A percentile compares a stretch with the other conserved stretches of the same genome.
Evolutionary conservation across 2,329 filamentous ascomycete species (phyloP).

Genomic region (Lachnellula arida): DNA sequence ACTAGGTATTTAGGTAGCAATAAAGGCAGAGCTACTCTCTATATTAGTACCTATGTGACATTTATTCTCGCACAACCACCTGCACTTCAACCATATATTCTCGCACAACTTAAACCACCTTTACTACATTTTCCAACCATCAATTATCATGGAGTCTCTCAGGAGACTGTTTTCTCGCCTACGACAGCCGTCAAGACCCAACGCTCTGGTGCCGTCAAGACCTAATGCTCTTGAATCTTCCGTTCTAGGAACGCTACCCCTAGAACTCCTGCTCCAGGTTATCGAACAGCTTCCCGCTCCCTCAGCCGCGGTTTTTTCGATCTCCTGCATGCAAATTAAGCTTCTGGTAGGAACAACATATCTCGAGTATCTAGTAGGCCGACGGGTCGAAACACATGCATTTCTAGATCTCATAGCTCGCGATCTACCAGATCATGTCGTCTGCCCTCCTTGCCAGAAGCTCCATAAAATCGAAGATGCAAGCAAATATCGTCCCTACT

Average conservation of each 20-base stretch:
- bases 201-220: background rate
- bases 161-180: no score
- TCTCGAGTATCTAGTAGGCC: constrained; percentile 2
- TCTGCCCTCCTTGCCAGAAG: constrained; percentile 9
- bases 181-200: background rate
- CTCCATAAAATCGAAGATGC: constrained; percentile 14
- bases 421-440: constrained; percentile 14
- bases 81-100: no score
- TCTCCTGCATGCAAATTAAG: constrained; percentile 12
- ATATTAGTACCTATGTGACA: no score
- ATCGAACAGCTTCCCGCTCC: constrained; percentile 9
- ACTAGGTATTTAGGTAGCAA: no score
- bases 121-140: no score
- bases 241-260: background rate
- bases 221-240: background rate
- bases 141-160: no score
- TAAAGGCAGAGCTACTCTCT: no score
- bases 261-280: constrained; percentile 11
- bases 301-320: constrained; percentile 10
- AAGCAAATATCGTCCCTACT: background rate
- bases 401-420: constrained; percentile 12
- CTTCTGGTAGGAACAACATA: constrained; percentile 3
- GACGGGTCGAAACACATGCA: constrained; percentile 1
- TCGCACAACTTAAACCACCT: no score
- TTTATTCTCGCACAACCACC: no score